Percentiles rank a stretch among this genome's conserved stretches.
Evolutionary conservation across 2,329 filamentous ascomycete genomes (phyloP).

Genomic region (Fonsecaea nubica): DNA sequence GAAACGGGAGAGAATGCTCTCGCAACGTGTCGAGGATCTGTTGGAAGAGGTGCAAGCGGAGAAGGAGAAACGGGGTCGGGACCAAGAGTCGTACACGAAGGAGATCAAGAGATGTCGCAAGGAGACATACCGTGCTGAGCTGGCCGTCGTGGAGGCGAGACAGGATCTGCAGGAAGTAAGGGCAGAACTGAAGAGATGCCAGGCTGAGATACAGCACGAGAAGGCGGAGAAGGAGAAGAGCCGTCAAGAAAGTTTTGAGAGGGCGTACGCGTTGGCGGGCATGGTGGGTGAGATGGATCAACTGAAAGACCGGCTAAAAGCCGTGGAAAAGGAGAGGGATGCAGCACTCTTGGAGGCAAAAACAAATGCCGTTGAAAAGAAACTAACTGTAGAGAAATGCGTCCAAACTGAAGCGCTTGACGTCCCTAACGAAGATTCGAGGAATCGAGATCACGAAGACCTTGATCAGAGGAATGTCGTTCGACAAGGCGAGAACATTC

Average conservation of each 20-base stretch:
- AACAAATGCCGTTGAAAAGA: slow-evolving; percentile 18
- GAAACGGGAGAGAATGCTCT: slow-evolving; percentile 52
- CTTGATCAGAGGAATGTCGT: not conserved
- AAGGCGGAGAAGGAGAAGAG: slow-evolving; percentile 55
- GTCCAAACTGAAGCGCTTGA: slow-evolving; percentile 8
- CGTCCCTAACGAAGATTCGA: not conserved
- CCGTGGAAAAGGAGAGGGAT: slow-evolving; percentile 48
- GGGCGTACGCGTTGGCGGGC: slow-evolving; percentile 54
- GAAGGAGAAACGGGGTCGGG: slow-evolving; percentile 58
- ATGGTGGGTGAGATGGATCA: slow-evolving; percentile 54
- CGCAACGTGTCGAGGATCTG: slow-evolving; percentile 53
- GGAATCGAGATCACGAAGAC: not conserved
- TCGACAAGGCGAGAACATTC: slow-evolving; percentile 6
- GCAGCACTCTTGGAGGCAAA: slow-evolving; percentile 30
- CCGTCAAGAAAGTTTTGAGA: slow-evolving; percentile 56
- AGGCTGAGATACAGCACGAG: slow-evolving; percentile 60
- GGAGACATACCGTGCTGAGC: slow-evolving; percentile 64
- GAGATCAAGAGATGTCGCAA: slow-evolving; percentile 63
- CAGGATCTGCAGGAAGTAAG: slow-evolving; percentile 56
- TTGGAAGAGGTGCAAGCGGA: slow-evolving; percentile 60
- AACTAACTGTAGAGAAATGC: not conserved
- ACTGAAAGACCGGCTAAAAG: slow-evolving; percentile 51
- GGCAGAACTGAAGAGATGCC: slow-evolving; percentile 56
- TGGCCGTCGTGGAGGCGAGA: slow-evolving; percentile 61
- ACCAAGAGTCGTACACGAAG: slow-evolving; percentile 61